Base-by-base conservation (phyloP, 768 basidiomycete genomes). In the Chlorophyllum brunneum region DNA sequence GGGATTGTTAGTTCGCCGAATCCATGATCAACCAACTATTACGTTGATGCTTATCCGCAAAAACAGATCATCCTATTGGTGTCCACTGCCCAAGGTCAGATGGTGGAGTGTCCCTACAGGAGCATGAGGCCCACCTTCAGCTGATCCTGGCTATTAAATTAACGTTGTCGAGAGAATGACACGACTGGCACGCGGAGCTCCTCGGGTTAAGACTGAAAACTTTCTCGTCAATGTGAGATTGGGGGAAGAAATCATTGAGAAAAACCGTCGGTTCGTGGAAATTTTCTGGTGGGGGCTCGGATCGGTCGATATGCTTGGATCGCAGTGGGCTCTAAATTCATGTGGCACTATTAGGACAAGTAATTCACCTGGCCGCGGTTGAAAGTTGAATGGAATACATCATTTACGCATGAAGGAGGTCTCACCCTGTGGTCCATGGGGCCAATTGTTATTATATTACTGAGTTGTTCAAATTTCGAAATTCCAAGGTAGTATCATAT, bases 41-140 rank as follows among this genome's bases (percentile, higher is more conserved):
- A n/a, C n/a, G n/a, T n/a, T n/a, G 26, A 39, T 41, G 9, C 27
- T 22, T 41, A 50, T 50, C 48, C 48, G 48, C 38, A n/a, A 50
- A 40, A 50, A 50, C 29, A 50, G 20, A 50, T 50, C 27, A 50
- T 30, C 48, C 37, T 20, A 13, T 50, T n/a, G n/a, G n/a, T n/a
- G n/a, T n/a, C n/a, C 37, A 29, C 15, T 10, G 6, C 11, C 15
- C 13, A 29, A 10, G 38, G 29, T 30, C 38, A 30, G 16, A n/a
- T n/a, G n/a, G n/a, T n/a, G n/a, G n/a, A n/a, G n/a, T n/a, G n/a
- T n/a, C n/a, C n/a, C 27, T 31, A 36, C 22, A n/a, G 23, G 22
- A n/a, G 45, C 18, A 27, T 13, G 16, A 41, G 40, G 40, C 10
- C 44, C 22, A 48, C 15, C 15, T 10, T 23, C 15, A 36, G 26